Conservation (phyloP, 2,329 filamentous ascomycete species). For the Parastagonospora avenae region DNA sequence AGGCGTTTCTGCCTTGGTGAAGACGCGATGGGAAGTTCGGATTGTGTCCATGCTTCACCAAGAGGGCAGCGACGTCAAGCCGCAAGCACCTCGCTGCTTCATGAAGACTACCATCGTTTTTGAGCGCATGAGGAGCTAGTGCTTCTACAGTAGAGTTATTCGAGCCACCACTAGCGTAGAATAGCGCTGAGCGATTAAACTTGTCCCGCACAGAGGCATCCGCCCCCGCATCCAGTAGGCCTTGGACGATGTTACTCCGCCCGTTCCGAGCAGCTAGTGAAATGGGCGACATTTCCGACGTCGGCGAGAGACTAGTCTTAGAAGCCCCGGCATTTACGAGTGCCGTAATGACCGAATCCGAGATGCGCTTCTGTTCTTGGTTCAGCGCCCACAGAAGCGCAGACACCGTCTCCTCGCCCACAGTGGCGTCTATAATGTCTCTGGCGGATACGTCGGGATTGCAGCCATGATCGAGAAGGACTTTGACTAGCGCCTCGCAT, state of each 20-base stretch:
- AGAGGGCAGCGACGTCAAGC: conserved; percentile 59
- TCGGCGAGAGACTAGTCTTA: conserved; percentile 60
- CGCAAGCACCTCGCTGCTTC: conserved; percentile 67
- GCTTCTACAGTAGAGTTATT: conserved; percentile 40
- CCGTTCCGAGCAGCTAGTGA: conserved; percentile 64
- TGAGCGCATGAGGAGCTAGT: conserved; percentile 62
- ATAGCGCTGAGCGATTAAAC: conserved; percentile 63
- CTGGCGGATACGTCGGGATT: conserved; percentile 50
- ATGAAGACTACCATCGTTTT: conserved; percentile 70
- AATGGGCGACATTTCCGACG: conserved; percentile 62
- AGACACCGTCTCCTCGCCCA: conserved; percentile 61
- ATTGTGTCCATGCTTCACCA: conserved; percentile 66
- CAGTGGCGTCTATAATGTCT: conserved; percentile 53
- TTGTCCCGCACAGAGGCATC: conserved; percentile 65
- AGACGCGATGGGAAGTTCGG: conserved; percentile 68
- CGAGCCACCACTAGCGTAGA: conserved; percentile 59
- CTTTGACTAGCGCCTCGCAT: conserved; percentile 21
- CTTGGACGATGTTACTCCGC: conserved; percentile 62
- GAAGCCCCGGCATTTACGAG: conserved; percentile 63
- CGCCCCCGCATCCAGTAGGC: conserved; percentile 62
- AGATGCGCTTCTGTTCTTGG: conserved; percentile 67
- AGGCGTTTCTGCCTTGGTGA: conserved; percentile 66
- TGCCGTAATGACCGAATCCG: conserved; percentile 62
- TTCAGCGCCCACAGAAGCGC: conserved; percentile 66
- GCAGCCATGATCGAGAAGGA: conserved; percentile 31